Conservation (phyloP, 805 yeast genomes). For the Kuraishia ogatae region DNA sequence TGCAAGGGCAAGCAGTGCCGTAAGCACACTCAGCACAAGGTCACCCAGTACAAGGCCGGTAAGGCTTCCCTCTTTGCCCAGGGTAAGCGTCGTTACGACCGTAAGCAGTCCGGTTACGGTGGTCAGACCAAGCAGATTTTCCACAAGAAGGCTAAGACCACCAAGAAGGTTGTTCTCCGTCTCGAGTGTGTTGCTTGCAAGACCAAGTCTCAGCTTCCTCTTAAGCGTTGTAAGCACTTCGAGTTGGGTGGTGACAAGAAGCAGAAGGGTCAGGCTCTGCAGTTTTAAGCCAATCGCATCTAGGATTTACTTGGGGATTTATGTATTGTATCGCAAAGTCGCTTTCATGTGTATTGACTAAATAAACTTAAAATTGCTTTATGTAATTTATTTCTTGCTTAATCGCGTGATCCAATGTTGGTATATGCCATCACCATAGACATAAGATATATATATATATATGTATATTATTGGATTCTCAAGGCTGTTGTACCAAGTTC, state of each 20-base stretch:
- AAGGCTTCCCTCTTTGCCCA: conserved; percentile 98
- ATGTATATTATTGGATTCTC: too few relatives aligned
- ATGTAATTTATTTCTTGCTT: neutral
- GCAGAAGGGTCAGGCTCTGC: conserved; percentile 99
- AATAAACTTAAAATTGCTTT: neutral
- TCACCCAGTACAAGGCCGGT: conserved; percentile 99
- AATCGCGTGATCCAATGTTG: neutral
- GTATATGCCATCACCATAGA: too few relatives aligned
- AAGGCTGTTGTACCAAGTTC: too few relatives aligned
- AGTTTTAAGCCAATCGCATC: conserved; percentile 57
- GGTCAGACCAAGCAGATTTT: conserved; percentile 99
- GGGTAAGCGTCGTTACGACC: conserved; percentile 99
- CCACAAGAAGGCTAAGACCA: conserved; percentile 99
- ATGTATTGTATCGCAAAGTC: neutral
- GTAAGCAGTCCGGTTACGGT: conserved; percentile 99
- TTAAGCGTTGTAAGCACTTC: conserved; percentile 99
- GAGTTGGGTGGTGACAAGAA: conserved; percentile 99
- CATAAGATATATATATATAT: too few relatives aligned
- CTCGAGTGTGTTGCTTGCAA: conserved; percentile 98
- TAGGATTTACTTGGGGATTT: neutral
- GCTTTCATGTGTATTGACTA: neutral
- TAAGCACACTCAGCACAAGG: conserved; percentile 99
- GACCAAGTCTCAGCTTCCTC: conserved; percentile 95
- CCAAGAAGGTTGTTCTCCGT: conserved; percentile 99
- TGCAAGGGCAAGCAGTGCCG: conserved; percentile 99